Conservation (phyloP, 768 basidiomycete genomes). For the Lactifluus volemus region DNA sequence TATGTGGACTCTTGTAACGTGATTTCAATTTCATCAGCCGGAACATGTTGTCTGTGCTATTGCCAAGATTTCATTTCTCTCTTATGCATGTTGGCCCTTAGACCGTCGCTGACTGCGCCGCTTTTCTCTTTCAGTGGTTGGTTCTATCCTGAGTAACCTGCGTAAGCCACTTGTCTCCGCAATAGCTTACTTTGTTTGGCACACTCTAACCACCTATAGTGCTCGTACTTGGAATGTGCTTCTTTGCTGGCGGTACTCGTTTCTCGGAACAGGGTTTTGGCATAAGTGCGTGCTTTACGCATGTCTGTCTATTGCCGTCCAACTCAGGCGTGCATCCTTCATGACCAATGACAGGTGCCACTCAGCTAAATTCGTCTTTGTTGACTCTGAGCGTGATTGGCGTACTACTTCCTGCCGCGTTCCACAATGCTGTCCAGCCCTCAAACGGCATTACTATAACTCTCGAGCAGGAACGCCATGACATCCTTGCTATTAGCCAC, state of each 20-base stretch:
- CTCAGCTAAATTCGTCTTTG: constrained; percentile 68
- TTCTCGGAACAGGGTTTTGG: constrained; percentile 79
- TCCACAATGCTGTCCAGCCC: constrained; percentile 46
- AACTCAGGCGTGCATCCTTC: background rate
- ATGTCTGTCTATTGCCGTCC: background rate
- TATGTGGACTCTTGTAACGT: background rate
- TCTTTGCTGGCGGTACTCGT: constrained; percentile 73
- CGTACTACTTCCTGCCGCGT: constrained; percentile 71
- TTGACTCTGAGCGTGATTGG: constrained; percentile 74
- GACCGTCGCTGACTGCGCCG: background rate
- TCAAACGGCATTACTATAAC: constrained; percentile 19
- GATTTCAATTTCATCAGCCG: background rate
- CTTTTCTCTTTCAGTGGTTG: constrained; percentile 29
- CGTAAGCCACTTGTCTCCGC: constrained; percentile 22
- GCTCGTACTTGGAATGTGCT: constrained; percentile 83
- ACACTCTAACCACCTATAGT: constrained; percentile 33
- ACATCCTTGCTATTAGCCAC: constrained; percentile 43
- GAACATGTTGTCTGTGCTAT: background rate
- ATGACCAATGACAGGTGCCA: constrained; percentile 33
- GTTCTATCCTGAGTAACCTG: constrained; percentile 39
- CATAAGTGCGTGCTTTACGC: constrained; percentile 40
- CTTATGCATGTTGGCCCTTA: background rate
- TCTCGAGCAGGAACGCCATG: constrained; percentile 29
- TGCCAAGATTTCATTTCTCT: background rate
- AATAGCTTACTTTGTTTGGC: background rate